These are phyloP conservation scores for Zymoseptoria pseudotritici DNA, from an alignment of 2,329 filamentous ascomycete genomes.

Conservation along the genomic window DNA sequence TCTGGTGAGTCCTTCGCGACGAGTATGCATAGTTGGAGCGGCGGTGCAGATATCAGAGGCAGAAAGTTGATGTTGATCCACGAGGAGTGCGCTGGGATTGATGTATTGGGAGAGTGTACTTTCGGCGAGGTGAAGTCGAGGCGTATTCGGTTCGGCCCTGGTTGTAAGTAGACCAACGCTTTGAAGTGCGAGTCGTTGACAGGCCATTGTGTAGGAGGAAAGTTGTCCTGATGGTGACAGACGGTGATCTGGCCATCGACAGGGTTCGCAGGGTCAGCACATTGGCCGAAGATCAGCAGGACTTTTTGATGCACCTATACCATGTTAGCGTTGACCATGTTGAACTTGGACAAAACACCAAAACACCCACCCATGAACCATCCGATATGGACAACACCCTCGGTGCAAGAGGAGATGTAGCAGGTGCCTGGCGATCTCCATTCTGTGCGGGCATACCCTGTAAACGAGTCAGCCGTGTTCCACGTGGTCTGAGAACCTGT, in stretches of 20 bases:
- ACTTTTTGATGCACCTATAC: conserved; percentile 82
- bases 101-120: conserved; percentile 59
- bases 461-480: background rate
- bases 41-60: conserved; percentile 68
- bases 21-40: conserved; percentile 81
- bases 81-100: conserved; percentile 65
- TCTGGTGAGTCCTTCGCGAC: conserved; percentile 80
- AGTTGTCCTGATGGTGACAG: conserved; percentile 74
- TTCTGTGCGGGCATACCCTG: conserved; percentile 19
- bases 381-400: conserved; percentile 71
- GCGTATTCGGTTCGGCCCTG: conserved; percentile 79
- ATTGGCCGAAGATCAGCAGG: conserved; percentile 70
- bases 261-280: conserved; percentile 64
- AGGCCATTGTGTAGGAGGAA: conserved; percentile 78
- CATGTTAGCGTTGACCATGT: conserved; percentile 1
- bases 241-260: conserved; percentile 75
- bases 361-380: conserved; percentile 66
- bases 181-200: conserved; percentile 89
- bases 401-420: conserved; percentile 70
- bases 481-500: background rate
- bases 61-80: conserved; percentile 82
- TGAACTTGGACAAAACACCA: conserved; percentile 5
- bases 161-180: conserved; percentile 78
- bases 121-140: conserved; percentile 82
- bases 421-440: conserved; percentile 20